Evolutionary conservation across 306 rosid genomes (phyloP).

Genomic region (Mimosa pudica): DNA sequence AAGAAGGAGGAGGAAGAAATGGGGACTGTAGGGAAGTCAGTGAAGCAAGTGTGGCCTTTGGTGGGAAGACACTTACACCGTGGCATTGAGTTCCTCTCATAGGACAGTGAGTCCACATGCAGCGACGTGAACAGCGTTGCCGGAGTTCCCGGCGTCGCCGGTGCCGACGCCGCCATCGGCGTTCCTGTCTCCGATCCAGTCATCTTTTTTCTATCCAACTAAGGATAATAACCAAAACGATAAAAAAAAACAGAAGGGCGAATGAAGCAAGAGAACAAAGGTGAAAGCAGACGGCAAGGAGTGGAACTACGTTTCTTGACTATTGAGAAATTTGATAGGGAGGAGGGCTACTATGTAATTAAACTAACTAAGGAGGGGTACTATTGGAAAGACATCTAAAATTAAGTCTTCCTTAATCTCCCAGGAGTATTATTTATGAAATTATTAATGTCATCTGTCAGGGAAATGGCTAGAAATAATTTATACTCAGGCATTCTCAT

Average conservation of each 20-base stretch:
- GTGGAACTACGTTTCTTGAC: too few species aligned
- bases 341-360: too few species aligned
- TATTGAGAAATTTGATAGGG: too few species aligned
- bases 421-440: not conserved
- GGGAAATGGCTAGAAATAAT: not conserved
- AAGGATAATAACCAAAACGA: not conserved
- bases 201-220: constrained; percentile 38
- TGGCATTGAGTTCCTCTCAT: constrained; percentile 74
- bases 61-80: constrained; percentile 75
- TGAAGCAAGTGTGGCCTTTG: constrained; percentile 59
- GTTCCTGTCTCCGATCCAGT: constrained; percentile 60
- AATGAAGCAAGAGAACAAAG: too few species aligned
- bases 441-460: not conserved
- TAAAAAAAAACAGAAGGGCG: too few species aligned
- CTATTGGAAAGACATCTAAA: too few species aligned
- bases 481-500: not conserved
- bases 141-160: constrained; percentile 73
- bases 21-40: constrained; percentile 53
- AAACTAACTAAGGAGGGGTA: too few species aligned
- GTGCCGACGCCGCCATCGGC: constrained; percentile 66
- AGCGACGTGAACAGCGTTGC: constrained; percentile 67
- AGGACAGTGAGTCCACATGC: constrained; percentile 70
- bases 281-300: too few species aligned
- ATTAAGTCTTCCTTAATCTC: too few species aligned
- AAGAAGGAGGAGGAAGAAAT: too few species aligned